Percentiles rank a stretch among this genome's conserved stretches.
phyloP scores from a whole-genome alignment of 805 yeast species.

The Candida rishiriensis region DNA sequence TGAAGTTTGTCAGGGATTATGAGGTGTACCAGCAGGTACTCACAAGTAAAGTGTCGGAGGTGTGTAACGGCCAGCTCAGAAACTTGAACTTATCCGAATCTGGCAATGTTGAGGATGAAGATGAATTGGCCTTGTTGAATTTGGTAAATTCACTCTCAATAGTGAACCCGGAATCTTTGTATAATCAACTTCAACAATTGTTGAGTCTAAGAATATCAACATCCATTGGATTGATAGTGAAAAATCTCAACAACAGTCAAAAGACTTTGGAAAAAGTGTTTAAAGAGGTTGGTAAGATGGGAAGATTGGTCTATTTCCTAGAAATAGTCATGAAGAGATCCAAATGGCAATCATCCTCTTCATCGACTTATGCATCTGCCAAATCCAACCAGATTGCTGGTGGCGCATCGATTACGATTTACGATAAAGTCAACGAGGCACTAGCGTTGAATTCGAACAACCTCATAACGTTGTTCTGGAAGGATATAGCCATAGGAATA shows the following conservation, averaged over 20 bases:
- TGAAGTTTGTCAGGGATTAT: slow-evolving; percentile 49
- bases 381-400: neutral
- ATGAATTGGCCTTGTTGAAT: slow-evolving; percentile 19
- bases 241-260: slow-evolving; percentile 28
- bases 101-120: slow-evolving; percentile 6
- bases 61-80: slow-evolving; percentile 19
- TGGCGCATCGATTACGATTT: slow-evolving; percentile 13
- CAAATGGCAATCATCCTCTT: slow-evolving; percentile 16
- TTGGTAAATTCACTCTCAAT: slow-evolving; percentile 22
- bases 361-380: neutral
- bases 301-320: slow-evolving; percentile 15
- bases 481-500: slow-evolving; percentile 39
- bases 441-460: slow-evolving; percentile 19
- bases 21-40: slow-evolving; percentile 30
- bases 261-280: slow-evolving; percentile 24
- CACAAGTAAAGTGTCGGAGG: slow-evolving; percentile 24
- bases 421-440: slow-evolving; percentile 16
- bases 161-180: slow-evolving; percentile 24
- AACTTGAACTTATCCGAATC: slow-evolving; percentile 10
- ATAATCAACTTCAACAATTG: slow-evolving; percentile 24
- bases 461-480: slow-evolving; percentile 42
- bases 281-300: slow-evolving; percentile 20
- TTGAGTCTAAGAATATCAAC: slow-evolving; percentile 17
- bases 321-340: slow-evolving; percentile 19
- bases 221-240: slow-evolving; percentile 21